Percentiles rank a stretch among this genome's conserved stretches.
These are phyloP conservation scores for Bullera alba DNA, from an alignment of 768 basidiomycete genomes.

Conservation along the genomic window DNA sequence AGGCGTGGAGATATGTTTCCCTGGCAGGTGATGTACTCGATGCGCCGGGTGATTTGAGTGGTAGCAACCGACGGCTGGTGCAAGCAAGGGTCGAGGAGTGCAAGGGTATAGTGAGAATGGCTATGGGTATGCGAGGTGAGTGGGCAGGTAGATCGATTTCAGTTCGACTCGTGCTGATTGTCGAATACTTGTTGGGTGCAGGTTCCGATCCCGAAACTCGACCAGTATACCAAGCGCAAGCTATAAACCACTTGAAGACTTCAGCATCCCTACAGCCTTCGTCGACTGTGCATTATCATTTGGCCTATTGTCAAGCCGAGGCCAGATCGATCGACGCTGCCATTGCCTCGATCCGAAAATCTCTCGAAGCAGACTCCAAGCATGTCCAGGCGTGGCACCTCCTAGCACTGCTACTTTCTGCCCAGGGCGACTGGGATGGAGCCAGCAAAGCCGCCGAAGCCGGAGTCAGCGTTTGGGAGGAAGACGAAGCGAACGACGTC, in stretches of 20 bases:
- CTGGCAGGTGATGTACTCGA: conserved; percentile 51
- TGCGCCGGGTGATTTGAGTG: conserved; percentile 59
- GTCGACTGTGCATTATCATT: conserved; percentile 59
- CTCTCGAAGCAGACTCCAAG: conserved; percentile 62
- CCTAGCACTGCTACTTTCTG: conserved; percentile 71
- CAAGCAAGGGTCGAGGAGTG: conserved; percentile 40
- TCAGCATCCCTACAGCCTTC: conserved; percentile 43
- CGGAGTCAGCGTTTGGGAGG: conserved; percentile 62
- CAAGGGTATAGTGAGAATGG: conserved; percentile 61
- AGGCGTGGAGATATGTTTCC: conserved; percentile 46
- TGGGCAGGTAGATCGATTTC: no score
- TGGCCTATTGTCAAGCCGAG: conserved; percentile 69
- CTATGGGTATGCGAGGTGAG: conserved; percentile 65
- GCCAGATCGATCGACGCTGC: conserved; percentile 64
- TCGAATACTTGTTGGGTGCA: conserved; percentile 45
- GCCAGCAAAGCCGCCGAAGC: conserved; percentile 69
- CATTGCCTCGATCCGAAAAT: conserved; percentile 58
- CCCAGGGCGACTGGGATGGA: conserved; percentile 69
- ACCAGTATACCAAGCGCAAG: conserved; percentile 55
- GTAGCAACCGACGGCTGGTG: conserved; percentile 11
- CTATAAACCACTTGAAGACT: conserved; percentile 50
- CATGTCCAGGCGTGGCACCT: conserved; percentile 81
- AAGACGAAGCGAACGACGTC: conserved; percentile 38
- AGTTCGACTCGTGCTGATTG: not conserved
- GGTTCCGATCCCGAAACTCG: conserved; percentile 64